phyloP scores from a whole-genome alignment of 768 basidiomycete genomes.

The Hericium rajendrae region DNA sequence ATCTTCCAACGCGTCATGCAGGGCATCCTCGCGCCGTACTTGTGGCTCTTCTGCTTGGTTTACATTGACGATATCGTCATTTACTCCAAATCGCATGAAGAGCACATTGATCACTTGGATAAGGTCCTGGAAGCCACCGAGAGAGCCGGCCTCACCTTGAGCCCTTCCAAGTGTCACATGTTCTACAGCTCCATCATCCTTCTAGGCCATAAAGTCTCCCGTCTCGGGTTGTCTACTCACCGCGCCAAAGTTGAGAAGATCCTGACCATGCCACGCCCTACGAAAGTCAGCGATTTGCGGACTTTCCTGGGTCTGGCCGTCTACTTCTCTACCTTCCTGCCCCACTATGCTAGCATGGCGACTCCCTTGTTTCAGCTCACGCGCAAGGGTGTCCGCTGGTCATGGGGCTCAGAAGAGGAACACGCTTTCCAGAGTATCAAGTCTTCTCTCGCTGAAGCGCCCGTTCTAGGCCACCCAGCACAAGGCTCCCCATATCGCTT shows the following conservation, averaged over 20 bases:
- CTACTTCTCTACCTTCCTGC: slow-evolving; percentile 28
- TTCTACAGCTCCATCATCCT: slow-evolving; percentile 17
- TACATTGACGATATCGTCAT: slow-evolving; percentile 13
- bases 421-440: slow-evolving; percentile 23
- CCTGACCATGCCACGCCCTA: slow-evolving; percentile 14
- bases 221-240: slow-evolving; percentile 20
- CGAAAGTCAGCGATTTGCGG: slow-evolving; percentile 1
- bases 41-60: slow-evolving; percentile 9
- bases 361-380: slow-evolving; percentile 24
- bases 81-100: slow-evolving; percentile 4
- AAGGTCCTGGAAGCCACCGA: slow-evolving; percentile 21
- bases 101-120: slow-evolving; percentile 18
- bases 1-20: slow-evolving; percentile 36
- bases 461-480: slow-evolving; percentile 24
- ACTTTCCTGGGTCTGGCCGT: slow-evolving; percentile 28
- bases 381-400: slow-evolving; percentile 5
- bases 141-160: slow-evolving; percentile 13
- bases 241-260: slow-evolving; percentile 29
- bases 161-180: slow-evolving; percentile 20
- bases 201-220: slow-evolving; percentile 3
- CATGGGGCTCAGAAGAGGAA: slow-evolving; percentile 18
- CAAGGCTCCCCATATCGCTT: slow-evolving; percentile 24
- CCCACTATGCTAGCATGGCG: slow-evolving; percentile 25
- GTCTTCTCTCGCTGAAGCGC: slow-evolving; percentile 21
- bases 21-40: not conserved